These are phyloP conservation scores for Exophiala sp. DNA, from an alignment of 2,329 filamentous ascomycete species.

Conservation along the genomic window DNA sequence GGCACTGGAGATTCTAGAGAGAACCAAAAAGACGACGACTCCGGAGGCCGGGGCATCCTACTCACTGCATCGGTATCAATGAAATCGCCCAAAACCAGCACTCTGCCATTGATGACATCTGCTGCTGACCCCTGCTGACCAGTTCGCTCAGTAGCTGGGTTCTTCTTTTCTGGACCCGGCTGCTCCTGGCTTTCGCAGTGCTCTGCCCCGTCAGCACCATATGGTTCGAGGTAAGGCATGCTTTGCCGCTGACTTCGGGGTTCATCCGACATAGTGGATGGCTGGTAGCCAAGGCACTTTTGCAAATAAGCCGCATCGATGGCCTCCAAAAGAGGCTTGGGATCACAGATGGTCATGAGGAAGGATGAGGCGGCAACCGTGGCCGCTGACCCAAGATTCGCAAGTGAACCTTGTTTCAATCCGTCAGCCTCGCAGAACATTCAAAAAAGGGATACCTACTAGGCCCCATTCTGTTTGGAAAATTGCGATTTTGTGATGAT, in stretches of 20 bases:
- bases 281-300: background rate
- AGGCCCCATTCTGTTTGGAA: slow-evolving; percentile 45
- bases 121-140: background rate
- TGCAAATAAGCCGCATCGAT: slow-evolving; percentile 29
- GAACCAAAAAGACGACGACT: background rate
- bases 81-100: slow-evolving; percentile 43
- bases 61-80: slow-evolving; percentile 30
- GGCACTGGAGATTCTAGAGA: background rate
- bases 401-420: slow-evolving; percentile 37
- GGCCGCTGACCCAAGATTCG: slow-evolving; percentile 44
- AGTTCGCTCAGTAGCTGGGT: background rate
- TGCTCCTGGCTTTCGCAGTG: background rate
- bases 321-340: slow-evolving; percentile 30
- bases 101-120: slow-evolving; percentile 27
- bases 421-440: background rate
- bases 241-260: background rate
- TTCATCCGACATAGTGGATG: background rate
- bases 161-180: background rate
- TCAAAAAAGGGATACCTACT: slow-evolving; percentile 28
- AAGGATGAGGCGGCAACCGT: slow-evolving; percentile 48
- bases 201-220: background rate
- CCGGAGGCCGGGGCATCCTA: background rate
- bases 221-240: background rate
- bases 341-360: slow-evolving; percentile 42
- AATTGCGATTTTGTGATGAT: slow-evolving; percentile 46